phyloP scores from a whole-genome alignment of 129 eudicot genomes.

The Daucus carota region DNA sequence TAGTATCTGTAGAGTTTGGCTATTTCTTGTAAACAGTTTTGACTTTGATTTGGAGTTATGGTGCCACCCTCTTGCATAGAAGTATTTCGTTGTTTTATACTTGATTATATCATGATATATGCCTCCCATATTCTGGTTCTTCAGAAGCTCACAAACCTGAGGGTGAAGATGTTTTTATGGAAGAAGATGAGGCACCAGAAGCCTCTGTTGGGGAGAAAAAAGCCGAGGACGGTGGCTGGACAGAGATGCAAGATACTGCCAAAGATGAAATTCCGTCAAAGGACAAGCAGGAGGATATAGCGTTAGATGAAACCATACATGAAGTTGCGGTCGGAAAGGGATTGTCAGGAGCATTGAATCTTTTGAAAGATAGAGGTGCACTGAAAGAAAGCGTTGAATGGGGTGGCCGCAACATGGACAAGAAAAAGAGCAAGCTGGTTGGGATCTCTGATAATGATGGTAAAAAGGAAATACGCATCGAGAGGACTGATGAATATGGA shows the following conservation, averaged over 20 bases:
- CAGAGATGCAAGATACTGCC: constrained; percentile 48
- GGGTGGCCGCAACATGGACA: constrained; percentile 99
- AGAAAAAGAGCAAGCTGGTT: constrained; percentile 92
- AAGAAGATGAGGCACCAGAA: constrained; percentile 60
- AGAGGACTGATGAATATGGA: constrained; percentile 92
- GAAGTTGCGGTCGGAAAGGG: constrained; percentile 90
- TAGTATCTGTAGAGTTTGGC: background rate
- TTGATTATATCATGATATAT: background rate
- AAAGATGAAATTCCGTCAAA: constrained; percentile 32
- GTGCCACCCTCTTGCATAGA: background rate
- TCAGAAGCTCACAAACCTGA: constrained; percentile 73
- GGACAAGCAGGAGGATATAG: constrained; percentile 39
- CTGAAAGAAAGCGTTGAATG: constrained; percentile 79
- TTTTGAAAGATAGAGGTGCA: constrained; percentile 75
- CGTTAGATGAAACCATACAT: constrained; percentile 76
- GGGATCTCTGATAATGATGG: constrained; percentile 68
- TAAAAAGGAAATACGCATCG: constrained; percentile 72
- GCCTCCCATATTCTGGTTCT: background rate
- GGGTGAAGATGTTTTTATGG: constrained; percentile 86
- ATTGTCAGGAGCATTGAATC: constrained; percentile 68
- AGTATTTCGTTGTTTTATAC: background rate
- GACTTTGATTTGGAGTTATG: background rate
- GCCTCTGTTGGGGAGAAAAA: constrained; percentile 32
- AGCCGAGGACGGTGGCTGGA: constrained; percentile 60
- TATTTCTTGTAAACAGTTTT: background rate